Base-by-base conservation (phyloP, 495 filamentous ascomycete species). In the Aspergillus leporis region DNA sequence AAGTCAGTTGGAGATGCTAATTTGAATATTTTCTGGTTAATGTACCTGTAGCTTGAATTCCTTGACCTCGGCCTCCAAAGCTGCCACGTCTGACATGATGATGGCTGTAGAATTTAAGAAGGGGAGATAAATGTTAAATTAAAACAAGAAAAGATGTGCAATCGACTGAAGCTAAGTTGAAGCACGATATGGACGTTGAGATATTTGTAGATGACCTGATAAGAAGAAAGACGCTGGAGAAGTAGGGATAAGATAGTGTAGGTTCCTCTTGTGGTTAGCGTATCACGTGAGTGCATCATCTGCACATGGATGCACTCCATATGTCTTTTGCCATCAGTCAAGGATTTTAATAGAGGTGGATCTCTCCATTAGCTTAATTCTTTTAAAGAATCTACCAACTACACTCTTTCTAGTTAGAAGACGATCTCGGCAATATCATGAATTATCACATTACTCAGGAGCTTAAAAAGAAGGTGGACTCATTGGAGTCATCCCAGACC, bases 1-100 rank as follows among this genome's bases (percentile, higher is more conserved):
- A 43, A 41, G 59, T 62, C 31, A 1, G 51, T 66, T 53, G 51
- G 58, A 23, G 25, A 36, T 47, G 36, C 14, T 21, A 23, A 22
- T 34, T 40, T 25, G 18, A 19, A 1, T 23, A 14, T 30, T 34
- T 13, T 40, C 28, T 16, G 10, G 43, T 40, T 31, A 49, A 47
- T 60, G 32, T 70, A 92, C 91, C 85, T 94, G 92, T 63, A 87
- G 78, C 73, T 87, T 87, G 75, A 89, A 94, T 74, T 92, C 88
- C 71, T 89, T 90, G 53, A 90, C 77, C 63, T 94, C 92, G 40
- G 82, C 84, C 71, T 93, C 87, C 46, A 91, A 74, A 61, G 82
- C 78, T 34, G 81, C 78, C 47, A 89, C 77, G 66, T 89, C 84
- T 55, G 77, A 75, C 74, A 84, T 87, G 71, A 74, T 85, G 30